Conservation (phyloP, 495 filamentous ascomycete genomes). For the Daldinia concentrica region DNA sequence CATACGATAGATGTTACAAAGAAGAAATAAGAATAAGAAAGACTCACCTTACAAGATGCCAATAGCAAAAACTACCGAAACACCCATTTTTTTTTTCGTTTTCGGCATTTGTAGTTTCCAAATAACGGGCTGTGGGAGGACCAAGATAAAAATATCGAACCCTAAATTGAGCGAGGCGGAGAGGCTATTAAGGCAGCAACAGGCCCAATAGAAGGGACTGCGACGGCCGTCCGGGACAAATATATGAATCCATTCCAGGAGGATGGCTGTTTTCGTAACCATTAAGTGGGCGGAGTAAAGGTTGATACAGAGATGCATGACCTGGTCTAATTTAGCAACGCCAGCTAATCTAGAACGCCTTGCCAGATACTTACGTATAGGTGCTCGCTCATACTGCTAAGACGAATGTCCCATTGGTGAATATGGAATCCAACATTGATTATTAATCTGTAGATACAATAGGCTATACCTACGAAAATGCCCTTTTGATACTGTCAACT, state of each 20-base stretch:
- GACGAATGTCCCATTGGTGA: background rate
- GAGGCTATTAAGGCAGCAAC: slow-evolving; percentile 35
- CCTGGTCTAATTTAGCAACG: background rate
- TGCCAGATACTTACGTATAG: background rate
- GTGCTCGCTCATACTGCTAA: background rate
- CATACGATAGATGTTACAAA: background rate
- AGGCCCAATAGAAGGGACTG: slow-evolving; percentile 28
- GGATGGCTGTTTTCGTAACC: slow-evolving; percentile 41
- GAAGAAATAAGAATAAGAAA: background rate
- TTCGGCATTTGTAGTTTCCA: slow-evolving; percentile 33
- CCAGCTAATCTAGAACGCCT: background rate
- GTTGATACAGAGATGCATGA: background rate
- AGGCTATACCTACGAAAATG: background rate
- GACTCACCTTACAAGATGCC: slow-evolving; percentile 15
- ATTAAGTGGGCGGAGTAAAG: slow-evolving; percentile 15
- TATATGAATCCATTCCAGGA: slow-evolving; percentile 45
- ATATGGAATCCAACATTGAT: background rate
- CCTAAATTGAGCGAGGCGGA: slow-evolving; percentile 16
- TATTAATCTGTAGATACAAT: background rate
- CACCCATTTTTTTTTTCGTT: slow-evolving; percentile 24
- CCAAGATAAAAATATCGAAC: slow-evolving; percentile 20
- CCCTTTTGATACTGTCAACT: background rate
- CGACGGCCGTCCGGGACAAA: slow-evolving; percentile 34
- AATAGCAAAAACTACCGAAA: slow-evolving; percentile 24
- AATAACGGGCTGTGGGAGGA: slow-evolving; percentile 24